These are phyloP conservation scores for Calonectria montana DNA, from an alignment of 2,329 filamentous ascomycete species.

Conservation along the genomic window DNA sequence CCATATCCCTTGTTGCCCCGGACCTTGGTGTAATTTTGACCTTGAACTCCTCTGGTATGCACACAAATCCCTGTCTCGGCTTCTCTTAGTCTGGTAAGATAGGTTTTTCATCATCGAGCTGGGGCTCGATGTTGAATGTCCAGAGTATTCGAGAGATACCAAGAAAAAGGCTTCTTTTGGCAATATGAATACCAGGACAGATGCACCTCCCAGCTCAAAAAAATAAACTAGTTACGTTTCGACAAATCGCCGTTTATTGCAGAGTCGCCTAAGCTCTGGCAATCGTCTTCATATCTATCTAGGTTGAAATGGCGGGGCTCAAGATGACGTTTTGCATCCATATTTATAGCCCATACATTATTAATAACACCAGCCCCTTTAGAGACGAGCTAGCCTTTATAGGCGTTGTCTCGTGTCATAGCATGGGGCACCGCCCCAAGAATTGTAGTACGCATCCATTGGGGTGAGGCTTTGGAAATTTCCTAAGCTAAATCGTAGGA, in stretches of 20 bases:
- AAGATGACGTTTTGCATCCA: neutral
- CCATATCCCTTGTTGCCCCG: neutral
- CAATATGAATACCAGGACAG: neutral
- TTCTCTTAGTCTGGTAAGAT: constrained; percentile 6
- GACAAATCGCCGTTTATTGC: neutral
- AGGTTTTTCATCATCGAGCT: neutral
- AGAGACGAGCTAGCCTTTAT: neutral
- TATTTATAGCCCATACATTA: neutral
- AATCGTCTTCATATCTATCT: neutral
- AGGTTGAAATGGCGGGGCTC: neutral
- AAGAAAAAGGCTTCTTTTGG: neutral
- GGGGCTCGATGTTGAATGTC: neutral
- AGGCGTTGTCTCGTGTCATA: neutral
- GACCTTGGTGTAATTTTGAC: neutral
- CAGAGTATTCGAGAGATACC: neutral
- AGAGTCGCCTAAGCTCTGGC: neutral
- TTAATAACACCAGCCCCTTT: neutral
- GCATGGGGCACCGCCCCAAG: neutral
- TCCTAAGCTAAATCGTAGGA: no score
- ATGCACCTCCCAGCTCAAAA: neutral
- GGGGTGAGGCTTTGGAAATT: neutral
- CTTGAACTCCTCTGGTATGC: constrained; percentile 14
- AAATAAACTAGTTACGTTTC: neutral
- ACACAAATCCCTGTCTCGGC: constrained; percentile 10
- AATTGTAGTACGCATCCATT: neutral